These are phyloP conservation scores for Cutaneotrichosporon sp. DNA, from an alignment of 1,284 basidiomycete genomes.

Conservation along the genomic window DNA sequence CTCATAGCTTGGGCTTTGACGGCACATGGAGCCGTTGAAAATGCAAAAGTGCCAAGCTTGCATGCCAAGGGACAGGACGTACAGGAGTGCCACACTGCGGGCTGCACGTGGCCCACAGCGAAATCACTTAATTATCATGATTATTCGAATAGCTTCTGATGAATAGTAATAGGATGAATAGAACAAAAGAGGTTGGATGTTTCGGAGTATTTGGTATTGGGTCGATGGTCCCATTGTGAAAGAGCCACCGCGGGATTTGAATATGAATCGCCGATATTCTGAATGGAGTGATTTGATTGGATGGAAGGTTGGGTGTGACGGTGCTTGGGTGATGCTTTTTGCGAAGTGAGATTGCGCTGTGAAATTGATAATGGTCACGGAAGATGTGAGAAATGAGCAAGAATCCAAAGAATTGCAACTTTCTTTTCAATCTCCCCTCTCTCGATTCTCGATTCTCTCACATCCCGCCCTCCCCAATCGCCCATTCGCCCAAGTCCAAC, in stretches of 20 bases:
- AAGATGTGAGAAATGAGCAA: too few relatives aligned
- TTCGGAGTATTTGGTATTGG: background rate
- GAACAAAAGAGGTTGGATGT: background rate
- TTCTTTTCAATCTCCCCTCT: background rate
- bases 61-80: too few relatives aligned
- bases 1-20: too few relatives aligned
- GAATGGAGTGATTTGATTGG: background rate
- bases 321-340: background rate
- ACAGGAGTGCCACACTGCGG: background rate
- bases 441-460: background rate
- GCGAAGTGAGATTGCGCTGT: background rate
- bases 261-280: background rate
- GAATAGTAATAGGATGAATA: background rate
- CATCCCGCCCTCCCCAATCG: too few relatives aligned
- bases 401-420: background rate
- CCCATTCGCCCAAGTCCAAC: too few relatives aligned
- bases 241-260: constrained; percentile 3
- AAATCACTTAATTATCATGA: background rate
- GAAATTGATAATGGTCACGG: background rate
- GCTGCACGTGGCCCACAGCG: background rate
- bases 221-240: background rate
- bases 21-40: too few relatives aligned
- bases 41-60: too few relatives aligned
- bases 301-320: background rate
- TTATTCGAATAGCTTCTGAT: background rate